phyloP scores from a whole-genome alignment of 2,329 filamentous ascomycete genomes.

The Emericellopsis atlantica region DNA sequence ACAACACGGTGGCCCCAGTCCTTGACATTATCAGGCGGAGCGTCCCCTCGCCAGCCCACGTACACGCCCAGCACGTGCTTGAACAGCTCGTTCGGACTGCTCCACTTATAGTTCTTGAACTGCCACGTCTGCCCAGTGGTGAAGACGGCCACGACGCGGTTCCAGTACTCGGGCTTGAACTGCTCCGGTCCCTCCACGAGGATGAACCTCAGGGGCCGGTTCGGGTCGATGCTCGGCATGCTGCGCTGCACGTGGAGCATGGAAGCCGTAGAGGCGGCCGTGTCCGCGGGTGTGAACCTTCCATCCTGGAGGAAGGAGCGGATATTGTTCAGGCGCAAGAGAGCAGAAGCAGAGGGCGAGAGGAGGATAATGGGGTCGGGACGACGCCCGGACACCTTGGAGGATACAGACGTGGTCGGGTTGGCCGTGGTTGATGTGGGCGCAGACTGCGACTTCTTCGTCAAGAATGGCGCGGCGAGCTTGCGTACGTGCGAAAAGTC shows the following conservation, averaged over 20 bases:
- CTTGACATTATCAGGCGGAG: slow-evolving; percentile 62
- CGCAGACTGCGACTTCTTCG: slow-evolving; percentile 36
- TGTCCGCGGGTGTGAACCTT: slow-evolving; percentile 65
- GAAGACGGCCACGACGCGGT: slow-evolving; percentile 87
- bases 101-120: slow-evolving; percentile 98
- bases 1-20: slow-evolving; percentile 80
- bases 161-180: slow-evolving; percentile 98
- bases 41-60: slow-evolving; percentile 83
- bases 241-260: slow-evolving; percentile 77
- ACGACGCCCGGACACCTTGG: slow-evolving; percentile 30
- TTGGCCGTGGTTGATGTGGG: slow-evolving; percentile 23
- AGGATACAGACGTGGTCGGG: slow-evolving; percentile 39
- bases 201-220: slow-evolving; percentile 78
- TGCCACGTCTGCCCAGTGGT: slow-evolving; percentile 97
- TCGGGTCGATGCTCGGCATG: slow-evolving; percentile 58
- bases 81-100: slow-evolving; percentile 78
- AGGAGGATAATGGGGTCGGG: slow-evolving; percentile 89
- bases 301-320: slow-evolving; percentile 86
- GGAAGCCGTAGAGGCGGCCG: slow-evolving; percentile 54
- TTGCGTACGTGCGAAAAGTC: slow-evolving; percentile 94
- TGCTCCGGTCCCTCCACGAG: slow-evolving; percentile 86
- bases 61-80: slow-evolving; percentile 77
- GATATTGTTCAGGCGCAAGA: slow-evolving; percentile 91
- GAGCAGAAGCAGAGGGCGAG: slow-evolving; percentile 86
- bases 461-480: slow-evolving; percentile 65